Conservation (phyloP, 176 grass and related monocot species). For the Zoysia pacifica region DNA sequence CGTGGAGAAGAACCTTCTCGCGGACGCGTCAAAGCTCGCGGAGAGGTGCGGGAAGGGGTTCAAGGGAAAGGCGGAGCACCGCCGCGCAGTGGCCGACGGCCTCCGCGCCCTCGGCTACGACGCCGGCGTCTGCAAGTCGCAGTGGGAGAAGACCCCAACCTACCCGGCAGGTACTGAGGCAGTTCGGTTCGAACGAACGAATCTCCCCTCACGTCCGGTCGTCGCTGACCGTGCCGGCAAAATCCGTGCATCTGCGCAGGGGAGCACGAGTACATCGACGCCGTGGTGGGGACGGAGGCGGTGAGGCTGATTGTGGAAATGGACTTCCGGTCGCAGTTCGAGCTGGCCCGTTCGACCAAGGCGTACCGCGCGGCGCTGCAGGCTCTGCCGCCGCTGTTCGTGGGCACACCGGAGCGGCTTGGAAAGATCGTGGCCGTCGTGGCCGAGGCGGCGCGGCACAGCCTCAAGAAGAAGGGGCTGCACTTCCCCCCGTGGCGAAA, state of each 20-base stretch:
- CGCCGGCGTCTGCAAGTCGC: slow-evolving; percentile 78
- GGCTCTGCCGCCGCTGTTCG: slow-evolving; percentile 69
- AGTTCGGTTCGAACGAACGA: background rate
- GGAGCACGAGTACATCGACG: slow-evolving; percentile 93
- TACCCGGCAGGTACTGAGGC: slow-evolving; percentile 55
- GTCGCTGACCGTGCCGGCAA: background rate
- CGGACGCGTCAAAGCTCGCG: slow-evolving; percentile 67
- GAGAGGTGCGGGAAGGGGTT: slow-evolving; percentile 51
- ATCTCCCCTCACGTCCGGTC: too few species aligned
- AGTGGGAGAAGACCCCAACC: slow-evolving; percentile 70
- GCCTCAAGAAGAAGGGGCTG: slow-evolving; percentile 88
- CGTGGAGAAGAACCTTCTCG: slow-evolving; percentile 80
- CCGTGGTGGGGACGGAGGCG: slow-evolving; percentile 40
- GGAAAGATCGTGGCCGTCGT: slow-evolving; percentile 69
- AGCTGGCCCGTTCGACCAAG: slow-evolving; percentile 79
- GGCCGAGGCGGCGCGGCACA: slow-evolving; percentile 68
- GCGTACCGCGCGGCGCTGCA: slow-evolving; percentile 79
- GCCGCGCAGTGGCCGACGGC: slow-evolving; percentile 63
- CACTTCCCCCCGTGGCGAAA: slow-evolving; percentile 86
- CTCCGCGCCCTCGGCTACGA: slow-evolving; percentile 76
- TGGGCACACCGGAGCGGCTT: slow-evolving; percentile 66
- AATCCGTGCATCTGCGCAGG: slow-evolving; percentile 39
- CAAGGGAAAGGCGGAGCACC: slow-evolving; percentile 57
- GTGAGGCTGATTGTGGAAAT: slow-evolving; percentile 73
- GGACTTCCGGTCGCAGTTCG: slow-evolving; percentile 92